Base-by-base conservation (phyloP, 768 basidiomycete species). In the Mrakia hoshinonis region DNA sequence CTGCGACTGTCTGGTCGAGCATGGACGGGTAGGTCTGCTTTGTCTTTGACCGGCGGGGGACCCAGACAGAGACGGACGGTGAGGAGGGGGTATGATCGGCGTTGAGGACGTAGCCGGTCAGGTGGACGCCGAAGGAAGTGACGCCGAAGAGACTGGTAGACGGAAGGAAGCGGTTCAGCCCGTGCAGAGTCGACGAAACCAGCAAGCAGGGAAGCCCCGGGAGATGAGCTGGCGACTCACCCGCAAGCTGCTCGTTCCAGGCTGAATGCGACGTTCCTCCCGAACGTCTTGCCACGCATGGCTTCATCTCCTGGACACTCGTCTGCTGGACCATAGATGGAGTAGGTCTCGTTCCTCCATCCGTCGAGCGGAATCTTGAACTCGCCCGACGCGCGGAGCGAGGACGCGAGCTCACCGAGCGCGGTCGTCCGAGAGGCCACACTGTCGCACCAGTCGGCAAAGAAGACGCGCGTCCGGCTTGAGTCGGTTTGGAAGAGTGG, bases 41-140 rank as follows among this genome's bases (percentile, higher is more conserved):
- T 10, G 89, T 94, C 71, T 81, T 82, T 1, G 91, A 84, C 18
- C 96, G 84, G 11, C 87, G 89, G 1, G 96, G 93, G 0, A 92
- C 87, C 95, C 96, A 98, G 2, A 96, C 81, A 72, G 81, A 83
- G 77, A 88, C 78, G 70, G 49, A 83, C 74, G 29, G 29, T 3
- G n/a, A 26, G 22, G 39, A 46, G 24, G 62, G 62, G 31, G 55
- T 15, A n/a, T 74, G 34, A 22, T 29, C 2, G 18, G 58, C 31
- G 48, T 29, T 29, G 18, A 29, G 60, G 38, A 69, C 60, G 34
- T 73, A 51, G 78, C 81, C 81, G 24, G 86, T 90, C 87, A 94
- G 85, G 79, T 98, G 96, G 2, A 95, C 89, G 0, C 96, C 95
- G 75, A 90, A 93, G 0, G 94, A 96, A 65, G 91, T 84, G 9